These are phyloP conservation scores for Lepidium sativum DNA, from an alignment of 345 rosid genomes.

Conservation along the genomic window DNA sequence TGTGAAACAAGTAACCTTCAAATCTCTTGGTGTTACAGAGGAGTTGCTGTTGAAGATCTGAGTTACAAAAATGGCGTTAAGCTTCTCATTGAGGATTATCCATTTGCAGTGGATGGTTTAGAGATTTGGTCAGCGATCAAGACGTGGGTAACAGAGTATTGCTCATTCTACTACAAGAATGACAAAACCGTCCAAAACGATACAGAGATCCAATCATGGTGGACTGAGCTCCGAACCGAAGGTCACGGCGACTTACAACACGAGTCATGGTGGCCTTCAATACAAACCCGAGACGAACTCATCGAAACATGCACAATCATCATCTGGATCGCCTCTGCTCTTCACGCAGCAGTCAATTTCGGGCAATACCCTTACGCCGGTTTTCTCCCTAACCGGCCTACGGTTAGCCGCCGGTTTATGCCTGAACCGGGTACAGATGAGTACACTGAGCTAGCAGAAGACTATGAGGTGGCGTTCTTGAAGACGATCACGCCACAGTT, in stretches of 20 bases:
- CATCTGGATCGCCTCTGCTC: constrained; percentile 91
- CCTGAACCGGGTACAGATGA: constrained; percentile 75
- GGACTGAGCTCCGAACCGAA: constrained; percentile 54
- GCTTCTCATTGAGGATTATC: constrained; percentile 80
- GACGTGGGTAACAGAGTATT: constrained; percentile 74
- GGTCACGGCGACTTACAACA: constrained; percentile 83
- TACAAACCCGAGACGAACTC: constrained; percentile 53
- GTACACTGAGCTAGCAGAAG: constrained; percentile 43
- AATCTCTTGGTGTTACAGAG: constrained; percentile 35
- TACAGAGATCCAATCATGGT: constrained; percentile 78
- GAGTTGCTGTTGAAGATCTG: constrained; percentile 56
- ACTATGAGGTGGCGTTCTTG: constrained; percentile 55
- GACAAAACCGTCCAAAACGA: constrained; percentile 53
- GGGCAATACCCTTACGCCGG: constrained; percentile 97
- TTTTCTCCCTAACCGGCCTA: constrained; percentile 90
- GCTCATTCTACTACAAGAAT: constrained; percentile 56
- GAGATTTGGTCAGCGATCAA: constrained; percentile 89
- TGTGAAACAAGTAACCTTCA: background rate
- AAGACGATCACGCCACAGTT: constrained; percentile 87
- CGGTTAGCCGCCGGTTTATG: constrained; percentile 85
- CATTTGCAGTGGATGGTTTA: constrained; percentile 86
- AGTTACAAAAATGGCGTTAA: constrained; percentile 46
- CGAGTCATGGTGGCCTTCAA: constrained; percentile 73
- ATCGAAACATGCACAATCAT: constrained; percentile 61
- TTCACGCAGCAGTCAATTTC: constrained; percentile 91